A percentile compares a stretch with the other conserved stretches of the same genome.
Conservation (phyloP, 331 rosid genomes). For the Quercus phellos region DNA sequence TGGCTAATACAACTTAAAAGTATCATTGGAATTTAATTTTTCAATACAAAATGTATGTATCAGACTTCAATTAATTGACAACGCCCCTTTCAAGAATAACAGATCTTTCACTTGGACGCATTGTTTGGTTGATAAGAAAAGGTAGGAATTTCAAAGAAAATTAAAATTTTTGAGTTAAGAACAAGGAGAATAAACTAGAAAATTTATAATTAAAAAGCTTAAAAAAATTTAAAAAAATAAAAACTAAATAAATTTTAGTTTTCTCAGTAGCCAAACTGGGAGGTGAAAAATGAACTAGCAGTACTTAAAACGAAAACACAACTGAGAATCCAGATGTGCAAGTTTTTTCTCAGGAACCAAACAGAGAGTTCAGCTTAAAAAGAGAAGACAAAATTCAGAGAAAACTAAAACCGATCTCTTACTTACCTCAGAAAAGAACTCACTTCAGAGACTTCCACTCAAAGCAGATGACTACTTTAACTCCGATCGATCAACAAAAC, state of each 20-base stretch:
- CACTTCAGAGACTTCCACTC: slow-evolving; percentile 1
- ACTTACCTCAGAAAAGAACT: slow-evolving; percentile 44
- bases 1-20: neutral
- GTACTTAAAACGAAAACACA: neutral
- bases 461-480: neutral
- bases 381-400: neutral
- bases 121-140: slow-evolving; percentile 8
- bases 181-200: too few species aligned
- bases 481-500: slow-evolving; percentile 16
- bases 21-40: too few species aligned
- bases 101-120: slow-evolving; percentile 27
- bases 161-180: neutral
- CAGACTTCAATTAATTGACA: slow-evolving; percentile 16
- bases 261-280: slow-evolving; percentile 2
- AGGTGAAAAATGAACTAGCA: slow-evolving; percentile 1
- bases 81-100: slow-evolving; percentile 15
- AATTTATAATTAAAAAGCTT: too few species aligned
- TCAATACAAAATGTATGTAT: neutral
- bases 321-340: slow-evolving; percentile 5
- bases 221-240: too few species aligned
- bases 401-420: slow-evolving; percentile 29
- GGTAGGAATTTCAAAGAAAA: slow-evolving; percentile 4
- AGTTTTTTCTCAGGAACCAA: neutral
- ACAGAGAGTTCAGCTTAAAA: neutral
- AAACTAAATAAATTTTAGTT: neutral